These are phyloP conservation scores for Davidsoniella eucalypti DNA, from an alignment of 2,329 filamentous ascomycete species.

Conservation along the genomic window DNA sequence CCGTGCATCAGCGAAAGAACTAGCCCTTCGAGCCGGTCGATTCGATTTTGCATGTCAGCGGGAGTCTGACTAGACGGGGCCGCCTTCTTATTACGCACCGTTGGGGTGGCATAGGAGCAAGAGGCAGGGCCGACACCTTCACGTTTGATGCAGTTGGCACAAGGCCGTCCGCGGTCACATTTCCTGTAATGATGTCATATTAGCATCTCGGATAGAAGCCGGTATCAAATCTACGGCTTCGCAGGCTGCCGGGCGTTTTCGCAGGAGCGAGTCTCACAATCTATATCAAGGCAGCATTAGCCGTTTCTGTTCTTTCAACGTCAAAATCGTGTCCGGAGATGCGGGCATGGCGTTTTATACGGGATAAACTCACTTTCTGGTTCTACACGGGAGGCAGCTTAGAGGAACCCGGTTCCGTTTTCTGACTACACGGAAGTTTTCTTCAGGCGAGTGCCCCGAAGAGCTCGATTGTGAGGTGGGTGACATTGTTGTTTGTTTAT, in stretches of 20 bases:
- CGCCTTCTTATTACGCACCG: slow-evolving; percentile 53
- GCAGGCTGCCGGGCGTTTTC: too few relatives aligned
- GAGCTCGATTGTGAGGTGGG: slow-evolving; percentile 64
- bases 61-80: slow-evolving; percentile 46
- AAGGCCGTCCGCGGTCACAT: slow-evolving; percentile 82
- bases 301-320: slow-evolving; percentile 19
- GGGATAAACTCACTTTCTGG: slow-evolving; percentile 55
- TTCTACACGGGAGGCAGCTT: slow-evolving; percentile 79
- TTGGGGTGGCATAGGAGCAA: slow-evolving; percentile 68
- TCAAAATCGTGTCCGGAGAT: slow-evolving; percentile 18
- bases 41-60: slow-evolving; percentile 97
- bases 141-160: slow-evolving; percentile 86
- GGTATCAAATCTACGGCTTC: background rate
- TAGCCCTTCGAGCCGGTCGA: slow-evolving; percentile 82
- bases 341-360: background rate
- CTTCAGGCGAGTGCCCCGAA: slow-evolving; percentile 63
- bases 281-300: slow-evolving; percentile 6
- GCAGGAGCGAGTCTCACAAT: slow-evolving; percentile 8
- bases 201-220: background rate
- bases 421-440: slow-evolving; percentile 72
- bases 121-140: slow-evolving; percentile 65
- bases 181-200: slow-evolving; percentile 37
- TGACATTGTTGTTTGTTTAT: slow-evolving; percentile 35
- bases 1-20: slow-evolving; percentile 91
- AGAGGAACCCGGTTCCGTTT: slow-evolving; percentile 85